Percentiles rank a stretch among this genome's conserved stretches.
Evolutionary conservation across 2,329 filamentous ascomycete genomes (phyloP).

Genomic region (Cephalotrichum gorgonifer): DNA sequence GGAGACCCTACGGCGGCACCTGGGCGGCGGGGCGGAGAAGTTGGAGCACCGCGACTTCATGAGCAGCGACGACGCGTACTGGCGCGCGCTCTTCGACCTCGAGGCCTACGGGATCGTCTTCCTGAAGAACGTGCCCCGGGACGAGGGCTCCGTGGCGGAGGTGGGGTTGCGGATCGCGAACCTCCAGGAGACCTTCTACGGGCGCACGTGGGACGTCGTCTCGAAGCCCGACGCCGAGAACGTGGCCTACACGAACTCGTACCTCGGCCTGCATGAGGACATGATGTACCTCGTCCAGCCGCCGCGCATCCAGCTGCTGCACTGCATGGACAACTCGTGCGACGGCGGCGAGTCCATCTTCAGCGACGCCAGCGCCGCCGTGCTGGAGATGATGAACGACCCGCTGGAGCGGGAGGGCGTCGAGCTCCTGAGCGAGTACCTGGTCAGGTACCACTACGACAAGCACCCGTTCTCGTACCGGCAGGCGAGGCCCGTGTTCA

Average conservation of each 20-base stretch:
- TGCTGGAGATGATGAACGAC: conserved; percentile 22
- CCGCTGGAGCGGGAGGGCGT: conserved; percentile 12
- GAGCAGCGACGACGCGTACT: conserved; percentile 42
- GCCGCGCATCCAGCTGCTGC: conserved; percentile 76
- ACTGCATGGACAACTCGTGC: conserved; percentile 75
- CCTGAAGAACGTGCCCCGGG: conserved; percentile 61
- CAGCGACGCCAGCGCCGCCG: conserved; percentile 61
- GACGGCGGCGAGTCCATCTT: conserved; percentile 80
- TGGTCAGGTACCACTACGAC: conserved; percentile 58
- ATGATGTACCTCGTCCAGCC: conserved; percentile 74
- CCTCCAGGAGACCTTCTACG: conserved; percentile 83
- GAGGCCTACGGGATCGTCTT: conserved; percentile 64
- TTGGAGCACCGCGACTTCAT: conserved; percentile 67
- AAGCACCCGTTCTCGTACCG: conserved; percentile 56
- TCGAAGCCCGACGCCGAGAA: conserved; percentile 79
- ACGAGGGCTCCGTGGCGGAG: conserved; percentile 51
- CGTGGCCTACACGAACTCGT: conserved; percentile 76
- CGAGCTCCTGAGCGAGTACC: conserved; percentile 26
- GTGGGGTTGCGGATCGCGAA: conserved; percentile 67
- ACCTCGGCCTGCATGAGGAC: conserved; percentile 87
- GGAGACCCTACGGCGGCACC: conserved; percentile 14
- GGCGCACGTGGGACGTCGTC: conserved; percentile 79
- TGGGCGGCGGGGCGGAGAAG: conserved; percentile 36
- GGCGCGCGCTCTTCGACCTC: conserved; percentile 51
- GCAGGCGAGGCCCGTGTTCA: conserved; percentile 44